Conservation (phyloP, 2,329 filamentous ascomycete genomes). For the Fusarium sp. region DNA sequence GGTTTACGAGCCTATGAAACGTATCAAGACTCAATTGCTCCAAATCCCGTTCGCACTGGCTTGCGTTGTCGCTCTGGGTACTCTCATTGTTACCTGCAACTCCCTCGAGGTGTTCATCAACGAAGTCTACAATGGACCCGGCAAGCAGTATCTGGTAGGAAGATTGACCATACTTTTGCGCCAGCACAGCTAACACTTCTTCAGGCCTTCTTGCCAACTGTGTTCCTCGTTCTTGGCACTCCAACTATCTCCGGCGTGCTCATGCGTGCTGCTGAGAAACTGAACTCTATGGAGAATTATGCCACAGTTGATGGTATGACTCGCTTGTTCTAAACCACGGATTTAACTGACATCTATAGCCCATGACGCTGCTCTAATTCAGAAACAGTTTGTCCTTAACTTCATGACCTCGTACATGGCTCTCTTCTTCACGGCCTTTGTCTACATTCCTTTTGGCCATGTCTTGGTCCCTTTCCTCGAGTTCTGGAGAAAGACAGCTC, state of each 20-base stretch:
- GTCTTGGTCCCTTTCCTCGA: slow-evolving; percentile 88
- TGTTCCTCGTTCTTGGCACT: slow-evolving; percentile 84
- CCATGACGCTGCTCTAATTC: slow-evolving; percentile 85
- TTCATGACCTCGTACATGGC: slow-evolving; percentile 96
- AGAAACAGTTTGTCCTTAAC: slow-evolving; percentile 95
- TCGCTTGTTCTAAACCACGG: background rate
- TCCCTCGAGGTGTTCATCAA: slow-evolving; percentile 96
- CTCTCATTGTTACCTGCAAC: slow-evolving; percentile 87
- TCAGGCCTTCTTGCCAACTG: slow-evolving; percentile 86
- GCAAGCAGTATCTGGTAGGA: slow-evolving; percentile 84
- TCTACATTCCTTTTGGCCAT: slow-evolving; percentile 92
- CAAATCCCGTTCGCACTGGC: slow-evolving; percentile 87
- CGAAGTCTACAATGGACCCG: slow-evolving; percentile 89
- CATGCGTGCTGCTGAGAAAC: slow-evolving; percentile 77
- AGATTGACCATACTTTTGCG: background rate
- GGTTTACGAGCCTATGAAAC: slow-evolving; percentile 80
- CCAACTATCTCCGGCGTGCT: slow-evolving; percentile 83
- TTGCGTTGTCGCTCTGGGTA: slow-evolving; percentile 78
- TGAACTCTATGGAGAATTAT: slow-evolving; percentile 92
- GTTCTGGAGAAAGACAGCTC: slow-evolving; percentile 80
- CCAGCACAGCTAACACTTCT: slow-evolving; percentile 27
- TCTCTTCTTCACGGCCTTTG: slow-evolving; percentile 91
- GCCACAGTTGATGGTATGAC: slow-evolving; percentile 77
- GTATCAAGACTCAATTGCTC: slow-evolving; percentile 80
- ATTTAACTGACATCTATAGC: slow-evolving; percentile 57